phyloP scores from a whole-genome alignment of 768 basidiomycete genomes.

The Naganishia vishniacii region DNA sequence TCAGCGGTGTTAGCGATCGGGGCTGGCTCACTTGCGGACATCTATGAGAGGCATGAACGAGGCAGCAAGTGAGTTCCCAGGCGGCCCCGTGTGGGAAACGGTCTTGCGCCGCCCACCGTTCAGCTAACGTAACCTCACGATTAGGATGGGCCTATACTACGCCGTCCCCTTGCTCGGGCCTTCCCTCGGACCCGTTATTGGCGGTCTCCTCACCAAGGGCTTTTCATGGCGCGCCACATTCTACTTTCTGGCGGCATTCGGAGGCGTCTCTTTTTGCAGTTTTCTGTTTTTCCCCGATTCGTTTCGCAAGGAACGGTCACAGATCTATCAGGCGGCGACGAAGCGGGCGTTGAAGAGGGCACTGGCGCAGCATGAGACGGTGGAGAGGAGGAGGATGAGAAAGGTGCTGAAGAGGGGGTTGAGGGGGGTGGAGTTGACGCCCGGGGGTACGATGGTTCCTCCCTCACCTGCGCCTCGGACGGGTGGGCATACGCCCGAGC shows the following conservation, averaged over 20 bases:
- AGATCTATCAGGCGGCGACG: slow-evolving; percentile 67
- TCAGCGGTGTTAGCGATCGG: slow-evolving; percentile 45
- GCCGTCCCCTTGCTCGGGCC: slow-evolving; percentile 69
- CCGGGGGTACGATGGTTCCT: slow-evolving; percentile 32
- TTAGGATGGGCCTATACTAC: slow-evolving; percentile 69
- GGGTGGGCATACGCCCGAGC: background rate
- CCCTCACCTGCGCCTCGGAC: slow-evolving; percentile 14
- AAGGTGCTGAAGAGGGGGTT: slow-evolving; percentile 36
- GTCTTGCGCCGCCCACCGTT: too few relatives aligned
- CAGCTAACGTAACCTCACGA: background rate
- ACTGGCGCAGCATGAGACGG: slow-evolving; percentile 32
- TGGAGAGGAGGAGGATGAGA: slow-evolving; percentile 34
- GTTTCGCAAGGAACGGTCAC: slow-evolving; percentile 73
- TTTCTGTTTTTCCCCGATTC: slow-evolving; percentile 75
- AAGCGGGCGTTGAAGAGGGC: slow-evolving; percentile 49
- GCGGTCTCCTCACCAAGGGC: slow-evolving; percentile 48
- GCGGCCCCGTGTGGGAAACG: background rate
- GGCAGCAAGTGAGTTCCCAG: slow-evolving; percentile 38
- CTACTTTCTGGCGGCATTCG: slow-evolving; percentile 70
- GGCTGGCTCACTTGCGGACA: slow-evolving; percentile 47
- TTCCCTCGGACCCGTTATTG: slow-evolving; percentile 39
- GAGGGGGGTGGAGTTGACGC: slow-evolving; percentile 36
- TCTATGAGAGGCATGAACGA: slow-evolving; percentile 47
- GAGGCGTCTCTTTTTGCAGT: slow-evolving; percentile 55
- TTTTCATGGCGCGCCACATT: slow-evolving; percentile 76